Conservation (phyloP, 352 stramenopile genomes). For the Detonula confervacea region DNA sequence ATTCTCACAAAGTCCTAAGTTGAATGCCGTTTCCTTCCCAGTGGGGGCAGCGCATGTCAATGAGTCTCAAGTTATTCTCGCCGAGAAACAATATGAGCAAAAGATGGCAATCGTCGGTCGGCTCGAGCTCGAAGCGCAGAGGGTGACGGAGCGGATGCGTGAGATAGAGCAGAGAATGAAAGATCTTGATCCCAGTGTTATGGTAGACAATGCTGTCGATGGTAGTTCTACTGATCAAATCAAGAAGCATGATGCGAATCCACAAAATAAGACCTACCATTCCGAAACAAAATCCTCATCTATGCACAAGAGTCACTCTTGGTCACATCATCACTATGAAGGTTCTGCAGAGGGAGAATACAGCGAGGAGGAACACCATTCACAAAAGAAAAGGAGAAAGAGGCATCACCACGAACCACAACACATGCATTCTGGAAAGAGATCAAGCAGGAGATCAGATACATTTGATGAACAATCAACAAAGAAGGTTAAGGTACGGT, state of each 20-base stretch:
- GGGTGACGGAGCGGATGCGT: constrained; percentile 37
- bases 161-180: constrained; percentile 47
- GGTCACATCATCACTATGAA: constrained; percentile 18
- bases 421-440: not conserved
- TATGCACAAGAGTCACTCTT: constrained; percentile 20
- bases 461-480: constrained; percentile 9
- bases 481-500: constrained; percentile 7
- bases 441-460: constrained; percentile 9
- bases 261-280: constrained; percentile 10
- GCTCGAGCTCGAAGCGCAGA: constrained; percentile 41
- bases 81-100: constrained; percentile 45
- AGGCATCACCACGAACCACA: not conserved
- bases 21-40: constrained; percentile 1
- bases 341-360: constrained; percentile 30
- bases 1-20: constrained; percentile 8
- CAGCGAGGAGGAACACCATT: constrained; percentile 31
- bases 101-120: constrained; percentile 44
- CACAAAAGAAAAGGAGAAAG: constrained; percentile 9
- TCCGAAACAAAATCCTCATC: constrained; percentile 22
- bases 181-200: constrained; percentile 14
- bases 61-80: constrained; percentile 24
- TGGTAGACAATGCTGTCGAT: constrained; percentile 10
- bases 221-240: constrained; percentile 12
- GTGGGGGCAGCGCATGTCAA: not conserved
- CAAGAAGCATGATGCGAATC: constrained; percentile 19